Conservation (phyloP, 2,329 filamentous ascomycete genomes). For the Colletotrichum liriopes region DNA sequence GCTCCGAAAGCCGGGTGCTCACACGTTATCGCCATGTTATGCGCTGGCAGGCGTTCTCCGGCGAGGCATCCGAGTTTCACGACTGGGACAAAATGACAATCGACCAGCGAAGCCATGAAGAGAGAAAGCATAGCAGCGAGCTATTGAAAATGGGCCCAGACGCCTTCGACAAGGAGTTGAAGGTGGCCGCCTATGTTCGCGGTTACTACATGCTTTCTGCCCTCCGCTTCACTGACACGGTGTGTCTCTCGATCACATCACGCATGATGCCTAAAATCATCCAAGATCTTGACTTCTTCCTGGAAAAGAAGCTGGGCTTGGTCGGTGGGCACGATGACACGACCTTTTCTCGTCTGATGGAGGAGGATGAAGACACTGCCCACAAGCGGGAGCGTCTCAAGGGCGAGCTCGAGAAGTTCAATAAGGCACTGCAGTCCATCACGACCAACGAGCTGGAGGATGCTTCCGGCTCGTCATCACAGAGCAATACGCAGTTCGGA, state of each 20-base stretch:
- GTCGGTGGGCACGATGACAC: conserved; percentile 48
- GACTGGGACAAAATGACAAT: conserved; percentile 64
- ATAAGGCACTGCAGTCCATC: conserved; percentile 63
- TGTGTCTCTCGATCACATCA: conserved; percentile 63
- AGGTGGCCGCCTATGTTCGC: conserved; percentile 74
- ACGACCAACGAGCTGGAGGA: conserved; percentile 61
- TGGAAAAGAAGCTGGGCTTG: conserved; percentile 62
- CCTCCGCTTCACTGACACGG: conserved; percentile 73
- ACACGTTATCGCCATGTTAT: conserved; percentile 64
- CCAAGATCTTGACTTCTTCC: conserved; percentile 56
- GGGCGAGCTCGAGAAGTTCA: conserved; percentile 62
- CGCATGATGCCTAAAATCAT: conserved; percentile 64
- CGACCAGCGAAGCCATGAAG: conserved; percentile 63
- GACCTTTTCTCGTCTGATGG: conserved; percentile 63
- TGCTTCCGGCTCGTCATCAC: conserved; percentile 35
- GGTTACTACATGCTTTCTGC: conserved; percentile 80
- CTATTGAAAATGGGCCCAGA: conserved; percentile 69
- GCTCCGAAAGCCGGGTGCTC: conserved; percentile 63
- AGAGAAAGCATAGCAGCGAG: conserved; percentile 59
- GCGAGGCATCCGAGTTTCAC: conserved; percentile 47
- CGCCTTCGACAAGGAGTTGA: conserved; percentile 71
- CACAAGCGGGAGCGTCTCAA: conserved; percentile 58
- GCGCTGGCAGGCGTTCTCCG: conserved; percentile 61
- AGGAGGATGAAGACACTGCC: conserved; percentile 63
- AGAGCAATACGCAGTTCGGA: conserved; percentile 12